Evolutionary conservation across 2,329 filamentous ascomycete species (phyloP).

Genomic region (Colletotrichum somersetense): DNA sequence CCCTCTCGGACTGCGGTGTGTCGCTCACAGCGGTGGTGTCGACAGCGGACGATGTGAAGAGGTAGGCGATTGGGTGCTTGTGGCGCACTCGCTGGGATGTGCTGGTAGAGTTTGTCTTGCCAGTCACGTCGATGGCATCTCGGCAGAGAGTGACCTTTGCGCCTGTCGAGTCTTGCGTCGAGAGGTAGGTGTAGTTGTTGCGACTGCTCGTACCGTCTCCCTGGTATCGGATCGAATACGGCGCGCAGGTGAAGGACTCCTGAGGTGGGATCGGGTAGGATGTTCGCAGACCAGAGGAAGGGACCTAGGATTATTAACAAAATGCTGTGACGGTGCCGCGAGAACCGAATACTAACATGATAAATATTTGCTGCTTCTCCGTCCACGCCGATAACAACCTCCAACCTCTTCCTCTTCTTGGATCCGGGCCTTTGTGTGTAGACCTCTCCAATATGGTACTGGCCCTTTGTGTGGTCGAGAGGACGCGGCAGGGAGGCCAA

Average conservation of each 20-base stretch:
- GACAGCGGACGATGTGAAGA: slow-evolving; percentile 53
- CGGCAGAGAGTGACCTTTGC: slow-evolving; percentile 71
- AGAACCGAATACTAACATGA: slow-evolving; percentile 62
- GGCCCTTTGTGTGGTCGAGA: slow-evolving; percentile 60
- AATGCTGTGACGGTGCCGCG: slow-evolving; percentile 8
- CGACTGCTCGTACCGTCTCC: slow-evolving; percentile 61
- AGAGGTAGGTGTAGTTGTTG: slow-evolving; percentile 72
- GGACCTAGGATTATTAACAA: slow-evolving; percentile 60
- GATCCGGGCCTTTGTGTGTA: slow-evolving; percentile 69
- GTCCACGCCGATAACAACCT: slow-evolving; percentile 73
- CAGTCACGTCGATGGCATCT: slow-evolving; percentile 65
- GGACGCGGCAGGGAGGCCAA: slow-evolving; percentile 71
- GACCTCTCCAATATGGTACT: slow-evolving; percentile 71
- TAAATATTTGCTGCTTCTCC: slow-evolving; percentile 76
- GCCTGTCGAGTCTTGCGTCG: slow-evolving; percentile 62
- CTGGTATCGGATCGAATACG: slow-evolving; percentile 69
- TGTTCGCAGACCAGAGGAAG: slow-evolving; percentile 71
- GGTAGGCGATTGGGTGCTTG: slow-evolving; percentile 56
- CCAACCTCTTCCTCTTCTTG: slow-evolving; percentile 73
- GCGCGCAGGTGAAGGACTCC: slow-evolving; percentile 72
- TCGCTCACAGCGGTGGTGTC: slow-evolving; percentile 26
- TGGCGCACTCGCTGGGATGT: slow-evolving; percentile 52
- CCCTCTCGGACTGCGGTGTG: slow-evolving; percentile 34
- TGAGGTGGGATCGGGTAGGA: slow-evolving; percentile 77
- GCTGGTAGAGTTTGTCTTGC: slow-evolving; percentile 65